phyloP scores from a whole-genome alignment of 2,329 filamentous ascomycete genomes.

The Ophiocordyceps camponoti-floridani region DNA sequence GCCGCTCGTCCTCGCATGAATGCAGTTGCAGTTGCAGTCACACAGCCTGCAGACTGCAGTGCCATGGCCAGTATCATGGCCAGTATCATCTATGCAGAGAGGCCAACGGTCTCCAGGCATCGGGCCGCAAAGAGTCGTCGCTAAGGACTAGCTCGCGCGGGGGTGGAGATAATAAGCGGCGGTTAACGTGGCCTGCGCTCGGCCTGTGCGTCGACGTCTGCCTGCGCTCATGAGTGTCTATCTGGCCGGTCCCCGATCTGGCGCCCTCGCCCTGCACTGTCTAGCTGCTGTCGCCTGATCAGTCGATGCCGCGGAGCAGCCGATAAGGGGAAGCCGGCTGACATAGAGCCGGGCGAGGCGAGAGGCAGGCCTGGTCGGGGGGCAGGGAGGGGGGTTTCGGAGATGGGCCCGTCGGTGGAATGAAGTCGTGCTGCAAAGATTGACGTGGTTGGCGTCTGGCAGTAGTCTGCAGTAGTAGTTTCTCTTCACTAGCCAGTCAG shows the following conservation, averaged over 20 bases:
- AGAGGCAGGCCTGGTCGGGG: background rate
- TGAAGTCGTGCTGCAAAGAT: background rate
- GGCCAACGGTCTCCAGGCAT: too few species aligned
- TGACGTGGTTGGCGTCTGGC: background rate
- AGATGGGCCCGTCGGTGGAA: background rate
- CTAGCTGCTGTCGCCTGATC: too few species aligned
- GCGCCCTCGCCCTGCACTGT: too few species aligned
- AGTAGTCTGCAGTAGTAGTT: background rate
- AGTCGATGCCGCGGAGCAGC: too few species aligned
- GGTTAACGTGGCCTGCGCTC: background rate
- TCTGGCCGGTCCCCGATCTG: too few species aligned
- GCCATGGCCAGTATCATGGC: background rate
- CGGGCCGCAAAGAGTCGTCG: too few species aligned
- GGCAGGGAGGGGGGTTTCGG: background rate
- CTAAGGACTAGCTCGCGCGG: background rate
- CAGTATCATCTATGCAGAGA: background rate
- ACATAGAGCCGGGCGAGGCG: background rate
- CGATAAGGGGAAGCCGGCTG: background rate
- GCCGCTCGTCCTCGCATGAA: background rate
- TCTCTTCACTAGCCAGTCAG: background rate
- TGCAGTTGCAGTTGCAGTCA: background rate
- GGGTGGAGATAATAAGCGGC: background rate
- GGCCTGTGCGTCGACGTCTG: too few species aligned
- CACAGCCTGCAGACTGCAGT: background rate
- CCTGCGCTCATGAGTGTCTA: too few species aligned